Evolutionary conservation across 192 early-diverging fungal genomes (phyloP), one percentile per base, ranked within the genome.

Genomic region (Podila verticillata): DNA sequence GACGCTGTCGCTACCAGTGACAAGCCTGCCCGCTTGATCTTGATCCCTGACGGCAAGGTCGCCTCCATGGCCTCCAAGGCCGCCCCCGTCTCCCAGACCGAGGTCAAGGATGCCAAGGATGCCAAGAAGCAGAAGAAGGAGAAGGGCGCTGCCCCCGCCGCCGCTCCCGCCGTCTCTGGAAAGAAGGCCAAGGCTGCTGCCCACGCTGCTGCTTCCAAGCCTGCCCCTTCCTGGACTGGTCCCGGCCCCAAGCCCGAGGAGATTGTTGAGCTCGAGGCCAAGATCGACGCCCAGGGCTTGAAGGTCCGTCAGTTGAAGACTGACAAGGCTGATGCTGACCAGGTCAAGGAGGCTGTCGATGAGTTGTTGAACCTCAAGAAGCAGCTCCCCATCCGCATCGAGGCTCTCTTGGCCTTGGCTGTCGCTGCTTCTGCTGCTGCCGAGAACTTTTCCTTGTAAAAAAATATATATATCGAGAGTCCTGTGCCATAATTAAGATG

Each of bases 21-120:
- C 72, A 66, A 73, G 7, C 87, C 90, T 10, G 70, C 86, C 22
- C 83, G 89, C 22, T 89, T 99, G 66, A 97, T 97, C 67, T 80
- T 72, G 66, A 95, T 99, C 73, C 98, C 98, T 19, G 98, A 99
- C 72, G 97, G 97, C 44, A 95, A 94, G 85, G 94, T 90, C 8
- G 85, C 88, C 7, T 90, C 82, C 35, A 86, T 89, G 72, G 87
- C 90, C 9, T 90, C 88, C 77, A 95, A 95, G 84, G 84, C 88
- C 31, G 77, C 77, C 20, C 77, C 77, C 12, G 61, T 72, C 12
- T 49, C 69, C 7, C 69, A 72, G 47, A 32, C 35, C 28, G 77
- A 68, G 35, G 35, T 15, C 24, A 80, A 68, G 77, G 75, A 79
- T 58, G 63, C 73, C 73, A 75, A 75, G 73, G 64, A 73, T 48